Evolutionary conservation across 768 basidiomycete species (phyloP).

Genomic region (Mycena sanguinolenta): DNA sequence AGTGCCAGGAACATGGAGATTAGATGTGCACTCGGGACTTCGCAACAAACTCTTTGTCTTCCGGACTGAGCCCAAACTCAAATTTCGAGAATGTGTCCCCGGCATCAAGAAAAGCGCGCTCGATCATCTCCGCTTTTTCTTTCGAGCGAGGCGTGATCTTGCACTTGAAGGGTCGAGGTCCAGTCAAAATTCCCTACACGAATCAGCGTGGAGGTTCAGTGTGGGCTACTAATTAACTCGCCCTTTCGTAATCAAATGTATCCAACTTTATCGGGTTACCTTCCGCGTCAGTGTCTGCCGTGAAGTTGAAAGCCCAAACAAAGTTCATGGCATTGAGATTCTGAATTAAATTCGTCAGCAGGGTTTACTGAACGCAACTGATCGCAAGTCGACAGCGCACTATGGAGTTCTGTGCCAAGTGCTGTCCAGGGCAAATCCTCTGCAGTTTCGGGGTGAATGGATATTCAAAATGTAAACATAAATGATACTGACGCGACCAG

Average conservation of each 20-base stretch:
- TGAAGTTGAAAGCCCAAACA: constrained; percentile 49
- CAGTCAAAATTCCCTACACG: constrained; percentile 32
- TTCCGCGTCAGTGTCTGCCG: constrained; percentile 2
- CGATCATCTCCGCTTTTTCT: constrained; percentile 33
- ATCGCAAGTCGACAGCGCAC: not conserved
- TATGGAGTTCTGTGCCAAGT: constrained; percentile 24
- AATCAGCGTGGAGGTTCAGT: not conserved
- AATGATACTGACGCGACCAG: constrained; percentile 15
- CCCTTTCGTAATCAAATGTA: constrained; percentile 33
- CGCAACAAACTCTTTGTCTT: constrained; percentile 30
- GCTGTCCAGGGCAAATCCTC: constrained; percentile 27
- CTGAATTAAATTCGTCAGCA: not conserved
- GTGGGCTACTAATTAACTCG: not conserved
- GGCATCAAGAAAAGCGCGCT: constrained; percentile 32
- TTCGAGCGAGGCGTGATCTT: constrained; percentile 38
- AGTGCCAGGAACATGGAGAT: too few relatives aligned
- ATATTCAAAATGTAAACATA: not conserved
- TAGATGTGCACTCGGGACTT: constrained; percentile 7
- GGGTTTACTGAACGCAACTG: not conserved
- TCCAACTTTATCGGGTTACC: constrained; percentile 30
- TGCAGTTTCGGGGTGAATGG: not conserved
- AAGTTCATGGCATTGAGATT: constrained; percentile 44
- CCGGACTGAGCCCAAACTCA: constrained; percentile 27
- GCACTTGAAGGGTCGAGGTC: constrained; percentile 38
- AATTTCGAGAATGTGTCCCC: constrained; percentile 30